These are phyloP conservation scores for Trichocladium antarcticum DNA, from an alignment of 495 filamentous ascomycete species.

Conservation along the genomic window DNA sequence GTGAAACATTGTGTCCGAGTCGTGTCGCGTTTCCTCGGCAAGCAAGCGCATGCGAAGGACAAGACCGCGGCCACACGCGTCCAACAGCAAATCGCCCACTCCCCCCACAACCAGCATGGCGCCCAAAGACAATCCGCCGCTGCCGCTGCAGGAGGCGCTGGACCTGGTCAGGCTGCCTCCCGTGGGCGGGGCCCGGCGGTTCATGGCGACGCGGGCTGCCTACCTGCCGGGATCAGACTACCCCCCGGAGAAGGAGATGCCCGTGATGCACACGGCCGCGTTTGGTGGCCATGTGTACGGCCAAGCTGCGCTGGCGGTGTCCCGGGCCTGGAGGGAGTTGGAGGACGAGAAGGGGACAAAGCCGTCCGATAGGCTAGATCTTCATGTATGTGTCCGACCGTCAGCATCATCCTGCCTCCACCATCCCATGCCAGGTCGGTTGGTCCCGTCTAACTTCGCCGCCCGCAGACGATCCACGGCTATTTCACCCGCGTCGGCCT, in stretches of 20 bases:
- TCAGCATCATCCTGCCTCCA: not conserved
- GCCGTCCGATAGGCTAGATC: conserved; percentile 30
- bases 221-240: conserved; percentile 26
- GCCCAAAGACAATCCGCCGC: conserved; percentile 13
- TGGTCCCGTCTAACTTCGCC: not conserved
- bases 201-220: conserved; percentile 28
- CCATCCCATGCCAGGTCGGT: no score
- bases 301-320: conserved; percentile 52
- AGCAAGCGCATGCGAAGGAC: no score
- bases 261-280: conserved; percentile 21
- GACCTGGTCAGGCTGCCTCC: conserved; percentile 26
- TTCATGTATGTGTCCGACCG: conserved; percentile 43
- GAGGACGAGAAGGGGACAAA: conserved; percentile 19
- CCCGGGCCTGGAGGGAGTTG: conserved; percentile 37
- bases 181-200: conserved; percentile 19
- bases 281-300: conserved; percentile 61
- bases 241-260: conserved; percentile 6
- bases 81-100: no score
- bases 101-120: not conserved
- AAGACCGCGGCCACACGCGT: no score
- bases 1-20: no score
- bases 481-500: conserved; percentile 51
- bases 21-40: no score
- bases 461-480: conserved; percentile 49
- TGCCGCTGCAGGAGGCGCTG: conserved; percentile 32